phyloP scores from a whole-genome alignment of 345 rosid species.

The Populus simonii region DNA sequence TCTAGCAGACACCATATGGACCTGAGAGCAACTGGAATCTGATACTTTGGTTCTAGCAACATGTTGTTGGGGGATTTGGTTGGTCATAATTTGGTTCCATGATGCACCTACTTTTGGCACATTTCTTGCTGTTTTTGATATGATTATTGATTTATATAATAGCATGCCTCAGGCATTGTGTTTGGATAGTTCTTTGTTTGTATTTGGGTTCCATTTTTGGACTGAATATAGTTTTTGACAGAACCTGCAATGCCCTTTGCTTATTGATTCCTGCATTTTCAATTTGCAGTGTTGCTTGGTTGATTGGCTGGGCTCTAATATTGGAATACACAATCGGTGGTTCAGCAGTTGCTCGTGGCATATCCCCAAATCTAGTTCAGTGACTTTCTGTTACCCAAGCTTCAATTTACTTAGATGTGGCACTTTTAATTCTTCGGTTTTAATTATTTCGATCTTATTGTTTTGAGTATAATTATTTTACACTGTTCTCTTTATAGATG shows the following conservation, averaged over 20 bases:
- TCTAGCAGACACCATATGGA: too few species aligned
- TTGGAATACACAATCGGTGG: constrained; percentile 96
- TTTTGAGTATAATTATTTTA: background rate
- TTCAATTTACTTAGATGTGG: background rate
- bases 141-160: background rate
- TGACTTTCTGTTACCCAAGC: constrained; percentile 2
- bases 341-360: constrained; percentile 92
- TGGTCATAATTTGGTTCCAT: background rate
- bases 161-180: background rate
- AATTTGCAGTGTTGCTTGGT: constrained; percentile 83
- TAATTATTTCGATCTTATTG: background rate
- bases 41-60: background rate
- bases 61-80: background rate
- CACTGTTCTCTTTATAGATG: background rate
- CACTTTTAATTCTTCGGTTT: background rate
- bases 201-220: background rate
- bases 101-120: background rate
- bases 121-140: background rate
- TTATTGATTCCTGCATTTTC: background rate
- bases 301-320: constrained; percentile 90
- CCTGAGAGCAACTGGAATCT: too few species aligned
- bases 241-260: background rate
- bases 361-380: constrained; percentile 73
- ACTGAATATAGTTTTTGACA: background rate
- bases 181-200: too few species aligned